Evolutionary conservation across 1,284 basidiomycete genomes (phyloP).

Genomic region (Ganoderma meredithae): DNA sequence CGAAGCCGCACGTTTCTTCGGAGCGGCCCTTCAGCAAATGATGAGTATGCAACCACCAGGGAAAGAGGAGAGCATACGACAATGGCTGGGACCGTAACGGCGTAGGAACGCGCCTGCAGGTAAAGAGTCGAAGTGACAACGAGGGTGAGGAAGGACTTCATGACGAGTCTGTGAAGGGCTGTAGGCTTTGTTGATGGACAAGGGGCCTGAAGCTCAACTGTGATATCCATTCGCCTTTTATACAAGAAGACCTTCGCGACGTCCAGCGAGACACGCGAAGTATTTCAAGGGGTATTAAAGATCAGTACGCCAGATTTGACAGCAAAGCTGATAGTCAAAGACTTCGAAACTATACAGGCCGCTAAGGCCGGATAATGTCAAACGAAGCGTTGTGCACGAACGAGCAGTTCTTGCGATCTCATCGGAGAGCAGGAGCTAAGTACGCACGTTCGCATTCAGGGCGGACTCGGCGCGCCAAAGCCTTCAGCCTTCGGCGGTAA

Average conservation of each 20-base stretch:
- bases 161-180: background rate
- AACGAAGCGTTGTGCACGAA: background rate
- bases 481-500: background rate
- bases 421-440: background rate
- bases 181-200: background rate
- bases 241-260: background rate
- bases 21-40: background rate
- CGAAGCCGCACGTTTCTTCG: background rate
- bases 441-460: background rate
- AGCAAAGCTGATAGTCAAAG: background rate
- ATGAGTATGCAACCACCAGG: background rate
- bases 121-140: conserved; percentile 31
- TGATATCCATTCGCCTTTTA: background rate
- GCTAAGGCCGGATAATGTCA: background rate
- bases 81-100: background rate
- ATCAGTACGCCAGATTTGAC: background rate
- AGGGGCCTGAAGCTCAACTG: background rate
- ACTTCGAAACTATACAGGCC: background rate
- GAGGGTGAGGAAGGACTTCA: background rate
- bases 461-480: background rate
- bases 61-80: background rate
- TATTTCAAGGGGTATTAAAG: background rate
- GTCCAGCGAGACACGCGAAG: background rate
- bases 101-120: background rate
- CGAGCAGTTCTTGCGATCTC: background rate